phyloP scores from a whole-genome alignment of 139 green algal species.

The Spirogloea muscicola region DNA sequence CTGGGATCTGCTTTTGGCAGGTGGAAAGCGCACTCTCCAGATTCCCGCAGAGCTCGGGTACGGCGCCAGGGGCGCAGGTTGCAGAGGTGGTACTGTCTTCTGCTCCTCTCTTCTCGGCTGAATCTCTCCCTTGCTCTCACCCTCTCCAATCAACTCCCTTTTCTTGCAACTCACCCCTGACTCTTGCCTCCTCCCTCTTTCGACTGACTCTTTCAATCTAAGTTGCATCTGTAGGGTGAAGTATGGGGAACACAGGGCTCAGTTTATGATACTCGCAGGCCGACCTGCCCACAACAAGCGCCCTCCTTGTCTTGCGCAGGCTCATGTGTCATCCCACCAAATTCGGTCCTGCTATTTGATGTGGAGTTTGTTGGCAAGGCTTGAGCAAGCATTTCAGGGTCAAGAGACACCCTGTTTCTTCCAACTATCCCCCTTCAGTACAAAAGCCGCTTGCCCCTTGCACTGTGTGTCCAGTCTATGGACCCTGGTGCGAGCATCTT shows the following conservation, averaged over 20 bases:
- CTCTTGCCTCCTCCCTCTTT: background rate
- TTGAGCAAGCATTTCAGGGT: too few species aligned
- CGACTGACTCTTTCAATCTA: background rate
- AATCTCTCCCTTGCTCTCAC: background rate
- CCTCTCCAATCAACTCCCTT: background rate
- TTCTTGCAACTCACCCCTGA: too few species aligned
- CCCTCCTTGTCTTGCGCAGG: background rate
- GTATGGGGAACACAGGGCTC: too few species aligned
- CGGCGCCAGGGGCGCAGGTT: conserved; percentile 38
- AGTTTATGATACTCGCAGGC: background rate
- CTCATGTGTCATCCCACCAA: conserved; percentile 47
- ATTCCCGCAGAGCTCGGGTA: conserved; percentile 43
- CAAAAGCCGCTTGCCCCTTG: too few species aligned
- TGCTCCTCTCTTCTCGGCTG: background rate
- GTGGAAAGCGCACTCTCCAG: conserved; percentile 34
- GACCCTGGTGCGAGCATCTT: too few species aligned
- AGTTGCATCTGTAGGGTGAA: too few species aligned
- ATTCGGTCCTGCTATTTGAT: conserved; percentile 44
- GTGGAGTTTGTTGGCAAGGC: conserved; percentile 46
- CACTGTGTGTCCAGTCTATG: too few species aligned
- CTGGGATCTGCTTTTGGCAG: too few species aligned
- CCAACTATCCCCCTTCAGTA: too few species aligned
- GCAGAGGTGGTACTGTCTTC: conserved; percentile 28
- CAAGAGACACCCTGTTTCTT: too few species aligned
- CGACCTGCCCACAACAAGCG: background rate